Base-by-base conservation (phyloP, 1,284 basidiomycete species). In the Wolfiporia cocos region DNA sequence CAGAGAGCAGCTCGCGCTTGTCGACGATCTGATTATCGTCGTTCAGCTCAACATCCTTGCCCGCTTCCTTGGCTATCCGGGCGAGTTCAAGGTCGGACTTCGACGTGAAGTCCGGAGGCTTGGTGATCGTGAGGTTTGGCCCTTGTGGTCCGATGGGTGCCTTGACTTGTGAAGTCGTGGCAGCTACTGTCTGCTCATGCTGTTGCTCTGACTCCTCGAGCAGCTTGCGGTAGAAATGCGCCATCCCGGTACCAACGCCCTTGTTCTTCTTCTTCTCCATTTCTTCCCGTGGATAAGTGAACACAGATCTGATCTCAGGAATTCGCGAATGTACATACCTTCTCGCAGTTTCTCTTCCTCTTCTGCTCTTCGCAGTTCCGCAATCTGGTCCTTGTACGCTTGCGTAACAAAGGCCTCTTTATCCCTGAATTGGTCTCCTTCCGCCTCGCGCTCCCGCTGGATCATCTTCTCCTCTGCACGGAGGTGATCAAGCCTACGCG, bases 381-480 rank as follows among this genome's bases (percentile, higher is more conserved):
- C 94, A 80, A 96, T 91, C 65, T 99, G 96, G 48, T 91, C 86
- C 64, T 93, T 93, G 68, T 99, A 99, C 26, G 92, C 93, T 56
- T 93, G 90, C 1, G 96, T 99, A 34, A 99, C 94, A 56, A 98
- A 99, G 18, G 84, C 77, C 49, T 99, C 96, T 69, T 95, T 99
- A 67, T 92, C 95, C 36, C 74, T 76, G 63, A 92, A 99, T 62
- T 94, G 81, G 49, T 95, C 92, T 0, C 96, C 96, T 66, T 99
- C 96, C 19, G 76, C 69, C 61, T 94, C 91, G 17, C 96, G 78
- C 61, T 99, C 95, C 36, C 81, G 77, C 62, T 95, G 89, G 55
- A 98, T 86, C 85, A 94, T 90, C 71, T 98, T 98, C 66, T 99
- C 93, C 64, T 99, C 95, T 0, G 96, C 96, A 42, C 94, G 75